Base-by-base conservation (phyloP, 2,329 filamentous ascomycete genomes). In the Clathrospora elynae region DNA sequence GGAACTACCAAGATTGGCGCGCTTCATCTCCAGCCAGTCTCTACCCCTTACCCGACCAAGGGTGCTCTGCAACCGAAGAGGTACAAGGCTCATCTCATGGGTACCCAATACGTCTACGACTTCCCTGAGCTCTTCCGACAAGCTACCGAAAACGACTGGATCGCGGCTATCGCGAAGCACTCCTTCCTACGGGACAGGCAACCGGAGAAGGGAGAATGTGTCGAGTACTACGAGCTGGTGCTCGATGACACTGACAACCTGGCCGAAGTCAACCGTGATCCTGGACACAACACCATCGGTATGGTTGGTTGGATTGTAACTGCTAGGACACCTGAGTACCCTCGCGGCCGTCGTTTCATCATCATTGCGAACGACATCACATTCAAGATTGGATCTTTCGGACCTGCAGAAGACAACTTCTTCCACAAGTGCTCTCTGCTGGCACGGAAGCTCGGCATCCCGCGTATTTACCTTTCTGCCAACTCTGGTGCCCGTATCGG, bases 101-200 rank as follows among this genome's bases (percentile, higher is more conserved):
- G 93, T 54, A 99, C 93, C 18, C 93, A 99, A 75, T 99, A 96
- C 70, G 93, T 97, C 40, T 99, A 99, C 71, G 93, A 99, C 74
- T 99, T 99, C 86, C 93, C 93, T 19, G 93, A 99, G 80, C 85
- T 99, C 34, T 99, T 99, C 87, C 85, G 93, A 67, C 93, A 97
- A 75, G 90, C 93, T 30, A 90, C 96, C 68, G 90, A 96, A 77
- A 96, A 96, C 79, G 88, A 83, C 74, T 99, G 93, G 93, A 75
- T 78, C 66, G 85, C 86, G 71, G 84, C 85, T 42, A 80, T 88
- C 53, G 83, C 85, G 70, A 85, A 85, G 68, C 85, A 92, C 62
- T 80, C 89, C 8, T 77, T 80, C 13, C 76, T 96, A 48, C 83
- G 83, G 35, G 83, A 90, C 28, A 90, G 90, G 77, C 87, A 91